These are phyloP conservation scores for Arthrobotrys musiformis DNA, from an alignment of 2,329 filamentous ascomycete species.

Conservation along the genomic window DNA sequence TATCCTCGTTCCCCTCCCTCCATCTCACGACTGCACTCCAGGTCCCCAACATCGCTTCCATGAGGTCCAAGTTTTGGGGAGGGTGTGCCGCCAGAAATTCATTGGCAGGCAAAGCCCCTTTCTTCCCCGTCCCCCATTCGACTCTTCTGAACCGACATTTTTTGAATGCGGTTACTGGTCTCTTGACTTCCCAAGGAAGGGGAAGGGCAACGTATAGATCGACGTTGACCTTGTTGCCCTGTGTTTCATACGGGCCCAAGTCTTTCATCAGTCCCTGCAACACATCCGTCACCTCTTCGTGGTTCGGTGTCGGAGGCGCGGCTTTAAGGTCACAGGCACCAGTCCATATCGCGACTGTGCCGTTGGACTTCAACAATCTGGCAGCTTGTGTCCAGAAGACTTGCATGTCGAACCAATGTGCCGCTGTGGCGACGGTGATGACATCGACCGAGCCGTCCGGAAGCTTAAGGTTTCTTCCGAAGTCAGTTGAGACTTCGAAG, in stretches of 20 bases:
- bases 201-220: not conserved
- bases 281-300: conserved; percentile 63
- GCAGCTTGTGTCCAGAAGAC: conserved; percentile 67
- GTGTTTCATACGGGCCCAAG: conserved; percentile 63
- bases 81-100: conserved; percentile 59
- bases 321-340: conserved; percentile 59
- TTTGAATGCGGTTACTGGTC: conserved; percentile 63
- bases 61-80: conserved; percentile 60
- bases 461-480: conserved; percentile 63
- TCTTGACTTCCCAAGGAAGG: conserved; percentile 67
- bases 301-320: conserved; percentile 63
- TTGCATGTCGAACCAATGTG: conserved; percentile 71
- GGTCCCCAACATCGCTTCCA: conserved; percentile 63
- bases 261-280: conserved; percentile 63
- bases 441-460: conserved; percentile 65
- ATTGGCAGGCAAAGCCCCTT: conserved; percentile 37
- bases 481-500: conserved; percentile 65
- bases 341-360: conserved; percentile 69
- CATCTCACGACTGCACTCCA: conserved; percentile 64
- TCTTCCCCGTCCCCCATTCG: conserved; percentile 64
- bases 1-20: conserved; percentile 65
- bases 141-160: conserved; percentile 62
- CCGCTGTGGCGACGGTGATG: conserved; percentile 67
- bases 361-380: conserved; percentile 66
- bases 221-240: conserved; percentile 60